A percentile compares a stretch with the other conserved stretches of the same genome.
These are phyloP conservation scores for Trypanosoma conorhini DNA, from an alignment of 208 protist species.

Conservation along the genomic window DNA sequence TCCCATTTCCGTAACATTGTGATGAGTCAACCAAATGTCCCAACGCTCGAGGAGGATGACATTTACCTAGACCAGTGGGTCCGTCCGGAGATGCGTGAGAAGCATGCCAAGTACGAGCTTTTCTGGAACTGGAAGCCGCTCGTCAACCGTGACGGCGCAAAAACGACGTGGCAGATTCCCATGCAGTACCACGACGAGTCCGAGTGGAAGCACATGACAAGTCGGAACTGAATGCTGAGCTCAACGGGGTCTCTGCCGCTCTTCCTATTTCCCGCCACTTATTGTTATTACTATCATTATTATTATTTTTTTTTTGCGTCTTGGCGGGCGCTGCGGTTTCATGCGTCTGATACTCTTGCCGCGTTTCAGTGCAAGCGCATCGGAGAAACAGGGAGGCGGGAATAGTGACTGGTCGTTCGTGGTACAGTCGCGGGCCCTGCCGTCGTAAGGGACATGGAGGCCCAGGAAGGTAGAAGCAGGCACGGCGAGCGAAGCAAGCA, in stretches of 20 bases:
- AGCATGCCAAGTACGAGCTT: slow-evolving; percentile 71
- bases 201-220: slow-evolving; percentile 92
- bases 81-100: slow-evolving; percentile 83
- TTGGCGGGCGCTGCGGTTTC: too few species aligned
- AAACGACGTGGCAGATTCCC: slow-evolving; percentile 75
- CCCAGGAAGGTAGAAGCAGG: too few species aligned
- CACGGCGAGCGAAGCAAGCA: too few species aligned
- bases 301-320: too few species aligned
- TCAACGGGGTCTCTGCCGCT: background rate
- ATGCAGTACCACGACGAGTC: slow-evolving; percentile 80
- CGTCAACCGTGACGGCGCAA: slow-evolving; percentile 76
- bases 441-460: too few species aligned
- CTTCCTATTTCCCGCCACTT: background rate
- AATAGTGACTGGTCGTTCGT: too few species aligned
- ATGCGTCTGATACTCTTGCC: too few species aligned
- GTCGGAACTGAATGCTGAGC: slow-evolving; percentile 42
- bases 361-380: too few species aligned
- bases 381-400: too few species aligned
- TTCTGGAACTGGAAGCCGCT: slow-evolving; percentile 93
- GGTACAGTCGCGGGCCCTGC: too few species aligned
- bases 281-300: too few species aligned
- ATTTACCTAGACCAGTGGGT: slow-evolving; percentile 91
- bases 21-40: slow-evolving; percentile 66
- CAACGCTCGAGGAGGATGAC: slow-evolving; percentile 87
- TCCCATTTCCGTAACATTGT: slow-evolving; percentile 77